Conservation (phyloP, 768 basidiomycete species). For the Hygrocybe coccinea region DNA sequence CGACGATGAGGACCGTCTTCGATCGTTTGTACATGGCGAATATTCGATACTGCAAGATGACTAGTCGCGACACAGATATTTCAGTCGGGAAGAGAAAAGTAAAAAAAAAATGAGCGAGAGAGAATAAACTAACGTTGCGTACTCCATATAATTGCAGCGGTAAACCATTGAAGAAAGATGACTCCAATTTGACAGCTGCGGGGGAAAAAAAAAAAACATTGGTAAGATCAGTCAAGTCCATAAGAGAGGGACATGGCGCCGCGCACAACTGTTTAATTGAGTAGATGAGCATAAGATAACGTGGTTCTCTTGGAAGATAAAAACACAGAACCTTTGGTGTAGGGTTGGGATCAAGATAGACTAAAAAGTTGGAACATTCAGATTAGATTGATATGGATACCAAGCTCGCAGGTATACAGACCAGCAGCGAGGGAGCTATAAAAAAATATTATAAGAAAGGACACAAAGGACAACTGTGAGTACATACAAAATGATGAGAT, state of each 20-base stretch:
- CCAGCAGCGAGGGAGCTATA: neutral
- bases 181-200: conserved; percentile 11
- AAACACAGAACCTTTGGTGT: neutral
- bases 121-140: conserved; percentile 25
- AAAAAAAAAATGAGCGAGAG: neutral
- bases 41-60: conserved; percentile 27
- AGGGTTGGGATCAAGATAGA: neutral
- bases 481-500: conserved; percentile 18
- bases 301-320: neutral
- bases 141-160: conserved; percentile 20
- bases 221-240: neutral
- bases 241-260: neutral
- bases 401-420: conserved; percentile 12
- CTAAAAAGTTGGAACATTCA: neutral
- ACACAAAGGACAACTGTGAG: neutral
- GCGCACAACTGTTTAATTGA: neutral
- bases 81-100: neutral
- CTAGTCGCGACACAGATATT: conserved; percentile 16
- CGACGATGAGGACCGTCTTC: conserved; percentile 10
- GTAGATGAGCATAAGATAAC: neutral
- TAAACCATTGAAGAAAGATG: conserved; percentile 16
- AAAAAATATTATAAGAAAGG: neutral
- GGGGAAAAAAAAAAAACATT: neutral
- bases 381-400: neutral
- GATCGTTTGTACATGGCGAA: conserved; percentile 21